Evolutionary conservation across 805 yeast species (phyloP).

Genomic region (Candida insectalens): DNA sequence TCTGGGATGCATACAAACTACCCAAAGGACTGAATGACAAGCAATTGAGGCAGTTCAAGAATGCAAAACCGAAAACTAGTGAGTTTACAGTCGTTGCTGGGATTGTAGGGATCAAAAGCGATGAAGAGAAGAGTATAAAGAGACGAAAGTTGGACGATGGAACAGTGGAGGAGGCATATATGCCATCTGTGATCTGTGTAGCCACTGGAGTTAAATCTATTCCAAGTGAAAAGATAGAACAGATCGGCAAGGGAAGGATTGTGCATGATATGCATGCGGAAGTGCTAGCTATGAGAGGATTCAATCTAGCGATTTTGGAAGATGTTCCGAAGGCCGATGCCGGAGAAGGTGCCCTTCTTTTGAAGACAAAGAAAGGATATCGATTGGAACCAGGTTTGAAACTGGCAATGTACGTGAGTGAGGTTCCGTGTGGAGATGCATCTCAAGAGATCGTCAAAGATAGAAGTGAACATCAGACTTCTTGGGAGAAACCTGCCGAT

Average conservation of each 20-base stretch:
- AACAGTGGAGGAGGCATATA: conserved; percentile 11
- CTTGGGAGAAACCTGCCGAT: conserved; percentile 9
- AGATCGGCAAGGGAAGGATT: conserved; percentile 38
- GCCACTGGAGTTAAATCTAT: conserved; percentile 80
- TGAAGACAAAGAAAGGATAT: conserved; percentile 11
- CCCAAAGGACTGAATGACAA: conserved; percentile 2
- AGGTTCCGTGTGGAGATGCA: conserved; percentile 87
- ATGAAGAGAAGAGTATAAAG: conserved; percentile 6
- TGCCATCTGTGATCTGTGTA: conserved; percentile 31
- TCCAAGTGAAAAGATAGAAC: conserved; percentile 40
- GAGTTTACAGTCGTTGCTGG: conserved; percentile 2
- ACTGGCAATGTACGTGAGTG: conserved; percentile 58
- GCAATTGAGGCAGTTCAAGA: conserved; percentile 3
- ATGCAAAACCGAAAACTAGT: conserved; percentile 3
- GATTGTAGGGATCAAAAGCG: conserved; percentile 1
- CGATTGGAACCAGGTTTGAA: conserved; percentile 23
- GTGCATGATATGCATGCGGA: conserved; percentile 93
- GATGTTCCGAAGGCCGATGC: conserved; percentile 28
- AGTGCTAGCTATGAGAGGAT: conserved; percentile 57
- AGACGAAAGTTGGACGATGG: conserved; percentile 3
- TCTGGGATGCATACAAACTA: neutral
- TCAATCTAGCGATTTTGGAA: conserved; percentile 51
- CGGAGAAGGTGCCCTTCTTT: conserved; percentile 1
- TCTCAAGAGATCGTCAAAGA: conserved; percentile 43
- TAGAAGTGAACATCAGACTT: conserved; percentile 8